These are phyloP conservation scores for Graphiopsis chlorocephala DNA, from an alignment of 2,329 filamentous ascomycete genomes.

Conservation along the genomic window DNA sequence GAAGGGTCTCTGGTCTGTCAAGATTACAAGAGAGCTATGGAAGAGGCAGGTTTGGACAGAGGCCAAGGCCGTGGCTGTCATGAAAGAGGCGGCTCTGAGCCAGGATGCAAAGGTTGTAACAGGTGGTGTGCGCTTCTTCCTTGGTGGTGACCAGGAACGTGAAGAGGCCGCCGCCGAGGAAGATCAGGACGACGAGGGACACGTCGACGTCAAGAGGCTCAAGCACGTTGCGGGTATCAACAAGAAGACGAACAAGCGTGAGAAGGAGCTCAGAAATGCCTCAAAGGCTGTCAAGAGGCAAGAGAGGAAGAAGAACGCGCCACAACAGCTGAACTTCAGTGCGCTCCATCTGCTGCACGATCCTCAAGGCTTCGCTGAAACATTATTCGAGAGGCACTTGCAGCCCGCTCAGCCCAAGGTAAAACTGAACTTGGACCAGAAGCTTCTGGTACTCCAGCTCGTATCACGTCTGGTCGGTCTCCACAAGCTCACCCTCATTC, in stretches of 20 bases:
- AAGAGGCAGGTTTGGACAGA: slow-evolving; percentile 96
- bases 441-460: slow-evolving; percentile 83
- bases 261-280: slow-evolving; percentile 74
- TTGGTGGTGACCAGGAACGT: slow-evolving; percentile 92
- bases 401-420: slow-evolving; percentile 70
- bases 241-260: slow-evolving; percentile 91
- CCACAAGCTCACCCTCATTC: slow-evolving; percentile 85
- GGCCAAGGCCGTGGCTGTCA: slow-evolving; percentile 90
- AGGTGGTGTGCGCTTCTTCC: slow-evolving; percentile 87
- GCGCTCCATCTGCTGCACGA: slow-evolving; percentile 91
- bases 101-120: slow-evolving; percentile 91
- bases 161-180: slow-evolving; percentile 85
- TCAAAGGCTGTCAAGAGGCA: slow-evolving; percentile 76
- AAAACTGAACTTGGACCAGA: slow-evolving; percentile 83
- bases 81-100: slow-evolving; percentile 87
- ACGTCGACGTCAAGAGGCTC: slow-evolving; percentile 73
- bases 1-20: slow-evolving; percentile 92
- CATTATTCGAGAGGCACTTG: slow-evolving; percentile 84
- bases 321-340: slow-evolving; percentile 91
- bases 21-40: slow-evolving; percentile 93
- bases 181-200: slow-evolving; percentile 74
- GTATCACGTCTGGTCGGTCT: slow-evolving; percentile 88
- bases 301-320: slow-evolving; percentile 83
- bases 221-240: slow-evolving; percentile 87
- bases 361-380: slow-evolving; percentile 89